Base-by-base conservation (phyloP, 2,329 filamentous ascomycete genomes). In the Zasmidium cellare region DNA sequence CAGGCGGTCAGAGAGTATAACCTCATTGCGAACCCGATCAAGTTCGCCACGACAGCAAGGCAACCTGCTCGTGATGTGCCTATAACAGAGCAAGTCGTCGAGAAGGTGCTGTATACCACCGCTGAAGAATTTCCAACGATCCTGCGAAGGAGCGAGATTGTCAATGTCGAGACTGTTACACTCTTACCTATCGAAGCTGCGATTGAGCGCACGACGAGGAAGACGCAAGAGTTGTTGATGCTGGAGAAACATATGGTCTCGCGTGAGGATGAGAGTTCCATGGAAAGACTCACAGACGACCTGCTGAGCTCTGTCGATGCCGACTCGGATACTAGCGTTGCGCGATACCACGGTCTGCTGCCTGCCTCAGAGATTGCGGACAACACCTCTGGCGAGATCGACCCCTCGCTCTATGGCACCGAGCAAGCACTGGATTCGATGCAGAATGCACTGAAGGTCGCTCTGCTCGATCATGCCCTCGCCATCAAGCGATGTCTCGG, bases 81-180 rank as follows among this genome's bases (percentile, higher is more conserved):
- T 47, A 75, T 89, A 2, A 80, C 84, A 20, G 87, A 90, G 54
- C 90, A 94, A 66, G 89, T 82, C 61, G 87, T 91, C 0, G 90
- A 96, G 71, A 97, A 97, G 79, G 82, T 87, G 0, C 76, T 97
- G 1, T 96, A 91, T 72, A 89, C 86, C 0, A 93, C 92, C 0
- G 87, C 87, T 0, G 92, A 97, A 67, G 76, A 87, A 0, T 97
- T 97, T 77, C 94, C 93, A 0, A 97, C 92, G 1, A 96, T 97
- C 50, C 78, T 97, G 23, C 85, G 91, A 28, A 85, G 92, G 55
- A 96, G 91, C 66, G 92, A 97, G 75, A 89, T 97, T 59, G 77
- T 96, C 14, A 79, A 84, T 6, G 80, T 84, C 1, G 83, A 87
- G 18, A 87, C 88, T 50, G 74, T 91, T 18, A 81, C 81, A 11